Conservation (phyloP, 2,329 filamentous ascomycete genomes). For the Alternaria hordeiaustralica region DNA sequence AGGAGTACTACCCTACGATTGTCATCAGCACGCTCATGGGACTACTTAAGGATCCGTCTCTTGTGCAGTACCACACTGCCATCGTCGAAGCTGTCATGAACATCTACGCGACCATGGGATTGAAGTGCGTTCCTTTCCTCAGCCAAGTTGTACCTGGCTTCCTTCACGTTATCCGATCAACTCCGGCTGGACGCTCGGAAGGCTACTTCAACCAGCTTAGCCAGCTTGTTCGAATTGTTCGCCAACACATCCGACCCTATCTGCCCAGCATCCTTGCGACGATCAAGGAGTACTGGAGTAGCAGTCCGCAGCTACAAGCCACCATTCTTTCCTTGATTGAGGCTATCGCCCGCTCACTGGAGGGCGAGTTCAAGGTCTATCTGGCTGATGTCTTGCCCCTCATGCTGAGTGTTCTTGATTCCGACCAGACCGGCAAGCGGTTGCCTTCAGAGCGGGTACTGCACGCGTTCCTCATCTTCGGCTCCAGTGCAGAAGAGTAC, state of each 20-base stretch:
- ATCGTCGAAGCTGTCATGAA: conserved; percentile 99
- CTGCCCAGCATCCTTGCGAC: conserved; percentile 85
- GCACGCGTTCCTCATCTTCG: conserved; percentile 95
- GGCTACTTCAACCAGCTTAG: conserved; percentile 98
- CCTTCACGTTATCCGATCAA: conserved; percentile 83
- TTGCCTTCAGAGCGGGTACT: conserved; percentile 87
- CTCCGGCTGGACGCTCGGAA: conserved; percentile 78
- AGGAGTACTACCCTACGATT: conserved; percentile 98
- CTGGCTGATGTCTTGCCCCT: conserved; percentile 85
- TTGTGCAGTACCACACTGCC: conserved; percentile 87
- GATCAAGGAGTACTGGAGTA: conserved; percentile 89
- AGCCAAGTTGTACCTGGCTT: conserved; percentile 95
- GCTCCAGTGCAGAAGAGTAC: conserved; percentile 94
- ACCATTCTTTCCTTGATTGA: conserved; percentile 94
- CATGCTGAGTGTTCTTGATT: conserved; percentile 93
- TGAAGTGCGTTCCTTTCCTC: conserved; percentile 95
- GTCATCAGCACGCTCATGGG: conserved; percentile 95
- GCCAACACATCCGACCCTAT: conserved; percentile 93
- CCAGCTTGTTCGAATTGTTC: conserved; percentile 90
- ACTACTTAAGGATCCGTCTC: conserved; percentile 87
- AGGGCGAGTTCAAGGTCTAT: conserved; percentile 98
- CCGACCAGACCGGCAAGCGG: conserved; percentile 77
- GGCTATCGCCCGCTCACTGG: conserved; percentile 88
- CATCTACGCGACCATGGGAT: conserved; percentile 93
- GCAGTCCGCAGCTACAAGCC: conserved; percentile 78